These are phyloP conservation scores for Nakataea oryzae DNA, from an alignment of 2,329 filamentous ascomycete species.

Conservation along the genomic window DNA sequence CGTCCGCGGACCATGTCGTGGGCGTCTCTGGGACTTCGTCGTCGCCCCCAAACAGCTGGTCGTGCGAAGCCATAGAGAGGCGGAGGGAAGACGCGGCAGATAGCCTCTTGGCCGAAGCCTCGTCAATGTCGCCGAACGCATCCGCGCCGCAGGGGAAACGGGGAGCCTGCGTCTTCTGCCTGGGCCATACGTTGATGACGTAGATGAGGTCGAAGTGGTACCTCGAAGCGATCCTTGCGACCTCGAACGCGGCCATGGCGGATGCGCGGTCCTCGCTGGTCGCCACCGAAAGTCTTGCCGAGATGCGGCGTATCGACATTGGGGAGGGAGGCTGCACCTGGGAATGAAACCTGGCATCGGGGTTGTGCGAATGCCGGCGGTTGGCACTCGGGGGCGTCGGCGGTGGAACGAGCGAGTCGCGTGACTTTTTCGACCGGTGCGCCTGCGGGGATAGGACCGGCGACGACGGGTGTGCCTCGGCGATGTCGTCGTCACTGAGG, in stretches of 20 bases:
- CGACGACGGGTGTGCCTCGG: slow-evolving; percentile 23
- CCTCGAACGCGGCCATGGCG: slow-evolving; percentile 39
- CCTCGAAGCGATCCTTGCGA: slow-evolving; percentile 41
- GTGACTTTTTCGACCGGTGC: background rate
- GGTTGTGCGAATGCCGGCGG: too few relatives aligned
- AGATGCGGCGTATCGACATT: slow-evolving; percentile 20
- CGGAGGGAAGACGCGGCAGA: background rate
- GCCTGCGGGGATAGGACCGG: background rate
- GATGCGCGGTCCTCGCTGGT: slow-evolving; percentile 18
- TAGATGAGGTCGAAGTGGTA: slow-evolving; percentile 50
- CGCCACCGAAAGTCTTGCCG: background rate
- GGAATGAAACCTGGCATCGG: background rate
- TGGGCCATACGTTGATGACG: slow-evolving; percentile 48
- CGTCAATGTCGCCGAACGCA: background rate
- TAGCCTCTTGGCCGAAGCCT: background rate
- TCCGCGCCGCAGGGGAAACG: slow-evolving; percentile 5
- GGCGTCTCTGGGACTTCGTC: background rate
- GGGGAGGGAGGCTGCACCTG: slow-evolving; percentile 34
- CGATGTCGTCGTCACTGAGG: slow-evolving; percentile 47
- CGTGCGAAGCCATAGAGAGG: background rate
- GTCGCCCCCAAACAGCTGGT: background rate
- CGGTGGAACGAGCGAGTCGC: slow-evolving; percentile 4
- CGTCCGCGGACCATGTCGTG: background rate
- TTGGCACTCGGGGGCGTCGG: slow-evolving; percentile 1
- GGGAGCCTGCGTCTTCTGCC: slow-evolving; percentile 5